Evolutionary conservation across 306 rosid genomes (phyloP), one percentile per base, ranked within the genome.

Genomic region (Hippophae gyantsensis): DNA sequence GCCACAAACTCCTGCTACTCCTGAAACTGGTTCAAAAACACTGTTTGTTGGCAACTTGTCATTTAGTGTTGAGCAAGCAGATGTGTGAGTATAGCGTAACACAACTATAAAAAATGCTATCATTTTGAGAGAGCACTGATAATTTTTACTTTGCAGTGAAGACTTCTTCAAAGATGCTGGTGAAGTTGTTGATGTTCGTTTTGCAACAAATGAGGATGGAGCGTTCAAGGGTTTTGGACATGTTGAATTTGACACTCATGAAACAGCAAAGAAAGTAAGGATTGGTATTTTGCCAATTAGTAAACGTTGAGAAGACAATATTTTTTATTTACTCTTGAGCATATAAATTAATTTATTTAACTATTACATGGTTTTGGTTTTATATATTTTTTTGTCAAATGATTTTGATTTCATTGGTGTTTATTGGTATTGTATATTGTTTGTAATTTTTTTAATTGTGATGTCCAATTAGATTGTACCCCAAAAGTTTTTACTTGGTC

Each of bases 161-260:
- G 53, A 66, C 38, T 93, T 93, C 79, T 93, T 93, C 48, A 66
- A 88, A 66, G 82, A 70, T 56, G 70, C 62, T 55, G 99, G 89
- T 5, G 84, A 79, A 54, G 70, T 89, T 50, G 83, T 75, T 45
- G 97, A 82, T 41, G 84, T 93, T 1, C 95, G 99, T 54, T 59
- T 93, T 0, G 41, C 95, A 3, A 3, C 46, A 0, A 81, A 80
- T 63, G 58, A 46, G 0, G 81, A 64, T 1, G 96, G 95, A 9
- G 57, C 50, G 40, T 81, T 84, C 42, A 92, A 55, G 83, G 99
- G 97, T 3, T 92, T 55, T 78, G 99, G 90, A 0, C 97, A 92
- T 64, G 84, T 92, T 38, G 96, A 92, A 53, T 92, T 88, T 73
- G 90, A 76, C 40, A 73, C 88, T 1, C 64, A 61, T 0, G 95